These are phyloP conservation scores for Beauveria brongniartii DNA, from an alignment of 2,329 filamentous ascomycete genomes.

Conservation along the genomic window DNA sequence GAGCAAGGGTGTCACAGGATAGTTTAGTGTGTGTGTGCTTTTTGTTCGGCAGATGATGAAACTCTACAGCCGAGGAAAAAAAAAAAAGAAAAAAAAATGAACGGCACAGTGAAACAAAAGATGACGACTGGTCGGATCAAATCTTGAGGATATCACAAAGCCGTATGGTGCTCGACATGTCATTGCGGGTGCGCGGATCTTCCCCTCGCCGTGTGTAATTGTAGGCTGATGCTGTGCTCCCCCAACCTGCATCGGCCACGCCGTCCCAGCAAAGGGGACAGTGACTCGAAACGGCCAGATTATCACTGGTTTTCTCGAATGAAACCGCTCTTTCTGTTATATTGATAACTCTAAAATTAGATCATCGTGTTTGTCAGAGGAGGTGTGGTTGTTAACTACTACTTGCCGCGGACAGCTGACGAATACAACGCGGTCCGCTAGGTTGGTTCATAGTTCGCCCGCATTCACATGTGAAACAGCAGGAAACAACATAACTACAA, in stretches of 20 bases:
- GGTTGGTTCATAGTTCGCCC: no score
- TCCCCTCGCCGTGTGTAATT: neutral
- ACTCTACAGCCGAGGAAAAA: no score
- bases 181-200: neutral
- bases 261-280: neutral
- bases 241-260: neutral
- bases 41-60: neutral
- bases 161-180: neutral
- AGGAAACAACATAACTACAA: no score
- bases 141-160: neutral
- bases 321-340: no score
- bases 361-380: neutral
- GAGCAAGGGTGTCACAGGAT: neutral
- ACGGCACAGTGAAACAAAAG: neutral
- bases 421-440: neutral
- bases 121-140: no score
- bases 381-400: neutral
- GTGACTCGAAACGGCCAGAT: neutral
- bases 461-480: no score
- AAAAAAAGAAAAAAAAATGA: no score
- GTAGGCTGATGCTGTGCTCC: neutral
- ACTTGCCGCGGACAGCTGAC: neutral
- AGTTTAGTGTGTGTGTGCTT: neutral
- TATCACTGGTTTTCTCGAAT: neutral
- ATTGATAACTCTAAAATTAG: neutral